Evolutionary conservation across 129 eudicot species (phyloP), one percentile per base, ranked within the genome.

Genomic region (Scalesia atractyloides): DNA sequence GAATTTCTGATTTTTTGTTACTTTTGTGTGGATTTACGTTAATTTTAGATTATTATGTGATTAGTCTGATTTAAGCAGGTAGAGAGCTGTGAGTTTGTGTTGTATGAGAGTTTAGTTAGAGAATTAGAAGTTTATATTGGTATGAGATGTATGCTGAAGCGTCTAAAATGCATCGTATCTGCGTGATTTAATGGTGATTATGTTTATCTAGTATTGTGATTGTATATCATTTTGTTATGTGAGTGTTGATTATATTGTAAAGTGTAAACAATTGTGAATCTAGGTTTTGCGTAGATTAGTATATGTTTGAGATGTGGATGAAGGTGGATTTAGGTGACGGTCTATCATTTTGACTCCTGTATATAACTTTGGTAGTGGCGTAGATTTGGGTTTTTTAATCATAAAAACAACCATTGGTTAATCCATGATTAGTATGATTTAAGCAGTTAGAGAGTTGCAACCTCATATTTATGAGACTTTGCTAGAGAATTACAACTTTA

Each of bases 161-260:
- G 46, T 8, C 46, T 41, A 41, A 26, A 49, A 26, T 60, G 30
- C 4, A 7, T 11, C 15, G 50, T 41, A 19, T 6, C 16, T 64
- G 44, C 16, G 24, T 36, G 71, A 74, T 19, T 43, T 15, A 9
- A 15, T 65, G 58, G 67, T 30, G 7, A 56, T 75, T 54, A 11
- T 70, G 53, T 50, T 18, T 53, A 4, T 44, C 17, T 60, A 14
- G 4, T 68, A 18, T 44, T 37, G 39, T 68, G 50, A 44, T 26
- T 46, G 43, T 48, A 67, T 67, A 22, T 44, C 46, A n/a, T 41
- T 22, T 37, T 56, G 46, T 57, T 43, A 66, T 33, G 78, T 52
- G 44, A 48, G 54, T 36, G 48, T 66, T 18, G 3, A 6, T 39
- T 7, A 9, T 15, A 11, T 30, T 22, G 46, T 66, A 30, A 30